Percentiles rank a stretch among this genome's conserved stretches.
phyloP scores from a whole-genome alignment of 768 basidiomycete species.

The Phaeotremella skinneri region DNA sequence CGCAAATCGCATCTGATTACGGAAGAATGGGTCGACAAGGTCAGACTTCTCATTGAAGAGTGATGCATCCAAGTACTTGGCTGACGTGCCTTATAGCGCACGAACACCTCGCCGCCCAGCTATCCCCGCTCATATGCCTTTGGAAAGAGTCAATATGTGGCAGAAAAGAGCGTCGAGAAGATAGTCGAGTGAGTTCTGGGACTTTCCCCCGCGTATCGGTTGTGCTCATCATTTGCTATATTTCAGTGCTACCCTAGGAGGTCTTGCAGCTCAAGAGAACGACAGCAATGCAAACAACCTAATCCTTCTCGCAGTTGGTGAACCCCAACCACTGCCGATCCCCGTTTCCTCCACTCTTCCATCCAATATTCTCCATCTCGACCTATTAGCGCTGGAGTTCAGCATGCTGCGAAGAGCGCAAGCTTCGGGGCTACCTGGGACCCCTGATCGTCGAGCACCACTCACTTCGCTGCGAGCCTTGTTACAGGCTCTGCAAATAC shows the following conservation, averaged over 20 bases:
- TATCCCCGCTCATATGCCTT: constrained; percentile 47
- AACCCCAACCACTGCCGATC: constrained; percentile 33
- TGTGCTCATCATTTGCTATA: not conserved
- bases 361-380: constrained; percentile 45
- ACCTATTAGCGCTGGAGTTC: constrained; percentile 45
- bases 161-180: constrained; percentile 41
- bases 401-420: constrained; percentile 42
- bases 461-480: constrained; percentile 38
- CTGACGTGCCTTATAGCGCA: constrained; percentile 32
- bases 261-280: constrained; percentile 45
- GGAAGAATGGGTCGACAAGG: constrained; percentile 52
- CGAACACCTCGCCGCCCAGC: constrained; percentile 43
- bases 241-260: constrained; percentile 42
- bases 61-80: constrained; percentile 4
- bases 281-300: constrained; percentile 46
- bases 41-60: constrained; percentile 8
- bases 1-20: constrained; percentile 47
- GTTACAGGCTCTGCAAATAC: constrained; percentile 43
- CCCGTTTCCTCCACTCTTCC: constrained; percentile 44
- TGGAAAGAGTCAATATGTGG: constrained; percentile 42
- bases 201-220: not conserved
- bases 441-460: constrained; percentile 31
- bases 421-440: constrained; percentile 29
- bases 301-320: constrained; percentile 43
- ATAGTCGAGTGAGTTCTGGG: constrained; percentile 48